Conservation (phyloP, 371 early-diverging fungal species). For the Batkoa obscura region DNA sequence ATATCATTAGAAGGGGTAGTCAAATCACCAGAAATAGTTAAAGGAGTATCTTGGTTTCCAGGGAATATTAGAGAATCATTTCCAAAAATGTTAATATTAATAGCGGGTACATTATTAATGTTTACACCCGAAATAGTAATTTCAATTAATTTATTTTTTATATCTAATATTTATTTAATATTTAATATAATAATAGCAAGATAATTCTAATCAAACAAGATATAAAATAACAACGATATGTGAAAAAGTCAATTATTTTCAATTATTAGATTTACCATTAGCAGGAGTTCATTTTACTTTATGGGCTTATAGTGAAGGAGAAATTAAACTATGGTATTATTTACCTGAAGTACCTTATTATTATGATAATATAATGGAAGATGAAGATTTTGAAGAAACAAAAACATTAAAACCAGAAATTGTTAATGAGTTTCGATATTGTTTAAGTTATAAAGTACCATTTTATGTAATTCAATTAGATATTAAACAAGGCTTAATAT, state of each 20-base stretch:
- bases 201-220: slow-evolving; percentile 11
- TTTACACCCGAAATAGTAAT: slow-evolving; percentile 17
- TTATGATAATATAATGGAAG: not conserved
- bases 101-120: slow-evolving; percentile 25
- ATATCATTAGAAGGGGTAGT: slow-evolving; percentile 45
- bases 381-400: not conserved
- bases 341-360: not conserved
- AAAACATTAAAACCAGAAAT: too few species aligned
- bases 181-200: slow-evolving; percentile 10
- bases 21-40: slow-evolving; percentile 23
- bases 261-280: slow-evolving; percentile 40
- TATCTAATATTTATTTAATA: slow-evolving; percentile 9
- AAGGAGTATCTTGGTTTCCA: slow-evolving; percentile 30
- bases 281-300: slow-evolving; percentile 10
- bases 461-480: slow-evolving; percentile 32
- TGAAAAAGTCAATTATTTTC: slow-evolving; percentile 34
- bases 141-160: slow-evolving; percentile 7
- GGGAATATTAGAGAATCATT: slow-evolving; percentile 11
- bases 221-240: slow-evolving; percentile 37
- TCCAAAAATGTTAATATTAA: slow-evolving; percentile 22
- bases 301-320: slow-evolving; percentile 3
- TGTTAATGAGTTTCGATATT: not conserved
- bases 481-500: slow-evolving; percentile 48
- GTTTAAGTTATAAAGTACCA: not conserved
- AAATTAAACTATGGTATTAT: slow-evolving; percentile 2